These are phyloP conservation scores for Lentinula guzmanii DNA, from an alignment of 768 basidiomycete genomes.

Conservation along the genomic window DNA sequence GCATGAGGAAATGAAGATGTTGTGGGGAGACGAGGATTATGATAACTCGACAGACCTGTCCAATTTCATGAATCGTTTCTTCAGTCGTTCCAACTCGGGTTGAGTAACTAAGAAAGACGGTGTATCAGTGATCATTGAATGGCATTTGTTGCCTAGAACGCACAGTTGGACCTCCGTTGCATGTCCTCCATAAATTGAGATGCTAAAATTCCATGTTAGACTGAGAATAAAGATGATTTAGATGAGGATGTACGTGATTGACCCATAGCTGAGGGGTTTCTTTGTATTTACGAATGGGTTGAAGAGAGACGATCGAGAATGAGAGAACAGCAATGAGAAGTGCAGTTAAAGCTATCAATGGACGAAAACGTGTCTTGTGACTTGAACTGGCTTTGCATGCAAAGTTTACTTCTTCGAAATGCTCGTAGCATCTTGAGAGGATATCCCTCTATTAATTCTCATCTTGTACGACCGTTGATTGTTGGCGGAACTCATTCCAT, in stretches of 20 bases:
- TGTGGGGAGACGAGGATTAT: background rate
- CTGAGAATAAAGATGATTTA: background rate
- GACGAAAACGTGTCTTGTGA: background rate
- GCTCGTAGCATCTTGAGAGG: background rate
- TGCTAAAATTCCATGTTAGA: slow-evolving; percentile 30
- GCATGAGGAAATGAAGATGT: background rate
- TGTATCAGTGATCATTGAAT: slow-evolving; percentile 11
- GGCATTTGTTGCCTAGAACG: slow-evolving; percentile 24
- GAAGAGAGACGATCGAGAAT: background rate
- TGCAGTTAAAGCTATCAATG: background rate
- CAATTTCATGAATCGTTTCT: slow-evolving; percentile 99
- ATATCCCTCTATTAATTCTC: background rate
- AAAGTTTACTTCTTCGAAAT: background rate
- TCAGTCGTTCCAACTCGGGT: slow-evolving; percentile 87
- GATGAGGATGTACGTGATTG: slow-evolving; percentile 66
- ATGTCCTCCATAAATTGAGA: slow-evolving; percentile 98
- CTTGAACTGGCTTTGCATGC: background rate
- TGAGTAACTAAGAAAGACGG: slow-evolving; percentile 67
- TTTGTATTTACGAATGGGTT: background rate
- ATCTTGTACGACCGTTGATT: background rate
- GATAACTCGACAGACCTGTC: slow-evolving; percentile 56
- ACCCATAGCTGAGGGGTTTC: slow-evolving; percentile 45
- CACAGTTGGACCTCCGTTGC: slow-evolving; percentile 96
- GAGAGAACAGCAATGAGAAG: background rate
- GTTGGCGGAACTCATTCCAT: background rate